Percentiles rank a stretch among this genome's conserved stretches.
These are phyloP conservation scores for Sherardia arvensis DNA, from an alignment of 257 asterid species.

Conservation along the genomic window DNA sequence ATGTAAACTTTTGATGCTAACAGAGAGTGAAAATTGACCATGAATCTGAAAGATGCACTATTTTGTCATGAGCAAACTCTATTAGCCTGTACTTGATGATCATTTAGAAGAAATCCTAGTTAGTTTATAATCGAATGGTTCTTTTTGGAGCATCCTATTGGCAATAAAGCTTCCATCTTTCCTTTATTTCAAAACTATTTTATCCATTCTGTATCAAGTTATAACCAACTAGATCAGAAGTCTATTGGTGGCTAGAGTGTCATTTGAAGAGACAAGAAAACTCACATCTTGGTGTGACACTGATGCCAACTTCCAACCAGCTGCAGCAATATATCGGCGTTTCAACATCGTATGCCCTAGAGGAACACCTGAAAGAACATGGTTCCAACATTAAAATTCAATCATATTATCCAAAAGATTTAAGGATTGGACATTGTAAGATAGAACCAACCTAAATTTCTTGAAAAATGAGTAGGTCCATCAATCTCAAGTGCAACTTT, in stretches of 20 bases:
- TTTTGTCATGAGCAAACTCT: too few species aligned
- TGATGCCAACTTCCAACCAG: conserved; percentile 80
- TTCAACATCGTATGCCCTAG: conserved; percentile 86
- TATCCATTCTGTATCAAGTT: neutral
- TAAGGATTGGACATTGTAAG: too few species aligned
- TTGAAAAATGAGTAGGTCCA: conserved; percentile 93
- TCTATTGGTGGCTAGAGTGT: neutral
- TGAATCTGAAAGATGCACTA: neutral
- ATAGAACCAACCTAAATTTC: conserved; percentile 61
- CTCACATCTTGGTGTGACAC: conserved; percentile 68
- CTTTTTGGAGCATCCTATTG: neutral
- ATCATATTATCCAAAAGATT: neutral
- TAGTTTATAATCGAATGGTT: neutral
- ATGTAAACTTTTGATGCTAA: neutral
- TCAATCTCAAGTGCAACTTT: conserved; percentile 87
- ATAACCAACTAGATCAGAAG: neutral
- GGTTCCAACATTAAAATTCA: conserved; percentile 5
- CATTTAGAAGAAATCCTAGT: neutral
- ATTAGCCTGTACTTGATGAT: neutral
- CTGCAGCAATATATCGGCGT: conserved; percentile 67
- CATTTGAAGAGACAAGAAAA: conserved; percentile 4
- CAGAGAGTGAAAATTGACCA: neutral
- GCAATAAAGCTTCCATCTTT: neutral
- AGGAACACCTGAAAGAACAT: conserved; percentile 46
- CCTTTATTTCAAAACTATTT: neutral